Conservation (phyloP, 169 alveolate genomes). For the Fabrea salina region DNA sequence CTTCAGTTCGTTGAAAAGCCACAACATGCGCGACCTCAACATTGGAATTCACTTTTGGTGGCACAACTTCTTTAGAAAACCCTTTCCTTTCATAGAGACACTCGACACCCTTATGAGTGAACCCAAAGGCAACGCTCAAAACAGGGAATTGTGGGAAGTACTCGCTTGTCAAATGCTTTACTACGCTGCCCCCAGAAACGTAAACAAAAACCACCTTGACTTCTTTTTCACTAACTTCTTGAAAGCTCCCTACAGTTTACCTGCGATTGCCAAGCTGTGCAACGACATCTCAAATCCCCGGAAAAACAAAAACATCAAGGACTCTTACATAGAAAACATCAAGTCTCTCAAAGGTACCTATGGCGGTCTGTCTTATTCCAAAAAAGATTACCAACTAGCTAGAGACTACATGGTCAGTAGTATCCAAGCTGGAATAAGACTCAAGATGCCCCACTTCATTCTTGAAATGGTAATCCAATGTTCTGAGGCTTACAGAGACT, state of each 20-base stretch:
- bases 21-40: not conserved
- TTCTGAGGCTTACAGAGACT: not conserved
- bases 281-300: not conserved
- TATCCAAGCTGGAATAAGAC: not conserved
- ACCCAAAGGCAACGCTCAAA: not conserved
- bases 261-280: not conserved
- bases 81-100: not conserved
- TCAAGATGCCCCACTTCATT: not conserved
- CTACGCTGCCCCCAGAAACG: not conserved
- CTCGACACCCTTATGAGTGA: not conserved
- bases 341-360: not conserved
- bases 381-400: not conserved
- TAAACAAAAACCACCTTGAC: not conserved
- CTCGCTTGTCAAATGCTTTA: not conserved
- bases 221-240: not conserved
- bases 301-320: not conserved
- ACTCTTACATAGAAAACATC: not conserved
- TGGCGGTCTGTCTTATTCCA: no score
- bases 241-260: not conserved
- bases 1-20: not conserved
- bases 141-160: not conserved
- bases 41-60: not conserved
- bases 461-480: not conserved
- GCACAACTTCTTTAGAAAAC: not conserved
- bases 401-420: no score